A percentile compares a stretch with the other conserved stretches of the same genome.
These are phyloP conservation scores for Amanita rimosa DNA, from an alignment of 768 basidiomycete genomes.

Conservation along the genomic window DNA sequence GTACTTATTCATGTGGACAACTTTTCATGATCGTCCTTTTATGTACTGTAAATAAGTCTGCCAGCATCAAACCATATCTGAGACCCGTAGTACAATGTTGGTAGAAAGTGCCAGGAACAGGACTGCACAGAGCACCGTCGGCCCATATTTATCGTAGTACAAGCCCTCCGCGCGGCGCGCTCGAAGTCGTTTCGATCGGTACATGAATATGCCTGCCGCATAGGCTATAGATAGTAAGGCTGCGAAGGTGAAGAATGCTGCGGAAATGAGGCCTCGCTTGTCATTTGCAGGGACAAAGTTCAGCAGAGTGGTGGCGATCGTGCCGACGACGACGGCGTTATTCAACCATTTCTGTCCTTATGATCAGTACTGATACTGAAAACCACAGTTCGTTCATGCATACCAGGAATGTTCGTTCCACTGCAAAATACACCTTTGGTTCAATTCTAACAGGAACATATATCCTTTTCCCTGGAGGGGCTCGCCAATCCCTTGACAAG, in stretches of 20 bases:
- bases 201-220: slow-evolving; percentile 71
- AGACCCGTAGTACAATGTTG: slow-evolving; percentile 61
- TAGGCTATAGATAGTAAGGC: slow-evolving; percentile 86
- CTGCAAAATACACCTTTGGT: slow-evolving; percentile 97
- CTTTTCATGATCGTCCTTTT: background rate
- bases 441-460: slow-evolving; percentile 93
- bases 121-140: slow-evolving; percentile 60
- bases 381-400: slow-evolving; percentile 20
- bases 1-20: background rate
- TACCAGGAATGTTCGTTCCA: slow-evolving; percentile 89
- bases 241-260: slow-evolving; percentile 81
- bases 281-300: slow-evolving; percentile 75
- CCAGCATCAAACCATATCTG: slow-evolving; percentile 31
- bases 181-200: slow-evolving; percentile 59
- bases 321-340: slow-evolving; percentile 76
- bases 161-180: slow-evolving; percentile 64
- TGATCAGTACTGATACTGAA: slow-evolving; percentile 4
- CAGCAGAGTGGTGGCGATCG: slow-evolving; percentile 81
- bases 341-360: slow-evolving; percentile 73
- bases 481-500: slow-evolving; percentile 58
- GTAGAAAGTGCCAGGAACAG: slow-evolving; percentile 60
- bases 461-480: slow-evolving; percentile 81
- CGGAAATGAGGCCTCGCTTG: slow-evolving; percentile 72
- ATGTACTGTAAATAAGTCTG: background rate
- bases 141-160: slow-evolving; percentile 87